A percentile compares a stretch with the other conserved stretches of the same genome.
Evolutionary conservation across 2,329 filamentous ascomycete genomes (phyloP).

Genomic region (Claviceps sp.): DNA sequence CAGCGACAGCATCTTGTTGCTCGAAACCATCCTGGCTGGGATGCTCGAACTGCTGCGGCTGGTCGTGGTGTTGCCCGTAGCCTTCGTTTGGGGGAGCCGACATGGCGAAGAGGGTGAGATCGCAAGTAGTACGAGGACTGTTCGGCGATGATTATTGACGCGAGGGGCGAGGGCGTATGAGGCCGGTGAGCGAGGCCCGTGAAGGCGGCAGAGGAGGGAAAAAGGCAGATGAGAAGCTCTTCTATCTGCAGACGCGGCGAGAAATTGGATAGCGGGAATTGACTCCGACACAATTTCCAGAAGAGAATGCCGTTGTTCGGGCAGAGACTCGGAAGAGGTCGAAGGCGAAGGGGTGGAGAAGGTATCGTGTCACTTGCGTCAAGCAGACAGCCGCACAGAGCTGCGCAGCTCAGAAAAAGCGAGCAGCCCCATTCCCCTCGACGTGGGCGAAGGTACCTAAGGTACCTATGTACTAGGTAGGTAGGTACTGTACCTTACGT

Average conservation of each 20-base stretch:
- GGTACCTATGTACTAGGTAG: too few species aligned
- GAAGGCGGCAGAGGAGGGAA: not conserved
- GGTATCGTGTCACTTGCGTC: constrained; percentile 1
- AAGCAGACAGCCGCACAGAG: not conserved
- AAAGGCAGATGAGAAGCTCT: constrained; percentile 1
- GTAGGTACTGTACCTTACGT: too few species aligned
- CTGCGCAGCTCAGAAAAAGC: not conserved
- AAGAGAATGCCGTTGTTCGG: constrained; percentile 6
- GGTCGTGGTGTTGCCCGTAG: constrained; percentile 35
- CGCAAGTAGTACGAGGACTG: constrained; percentile 6
- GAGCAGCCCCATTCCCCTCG: not conserved
- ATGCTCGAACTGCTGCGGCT: constrained; percentile 30
- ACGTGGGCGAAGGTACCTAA: not conserved
- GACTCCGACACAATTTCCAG: not conserved
- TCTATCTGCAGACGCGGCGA: constrained; percentile 6
- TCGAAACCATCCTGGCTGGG: constrained; percentile 20
- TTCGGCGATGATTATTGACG: constrained; percentile 12
- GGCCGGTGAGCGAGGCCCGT: constrained; percentile 1
- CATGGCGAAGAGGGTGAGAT: constrained; percentile 30
- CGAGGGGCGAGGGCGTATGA: constrained; percentile 1
- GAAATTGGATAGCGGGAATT: not conserved
- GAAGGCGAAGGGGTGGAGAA: constrained; percentile 4
- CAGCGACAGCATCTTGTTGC: constrained; percentile 18
- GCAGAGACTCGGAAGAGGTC: constrained; percentile 3
- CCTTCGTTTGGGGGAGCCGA: constrained; percentile 43